phyloP scores from a whole-genome alignment of 331 rosid species.

The Prunus yedoensis region DNA sequence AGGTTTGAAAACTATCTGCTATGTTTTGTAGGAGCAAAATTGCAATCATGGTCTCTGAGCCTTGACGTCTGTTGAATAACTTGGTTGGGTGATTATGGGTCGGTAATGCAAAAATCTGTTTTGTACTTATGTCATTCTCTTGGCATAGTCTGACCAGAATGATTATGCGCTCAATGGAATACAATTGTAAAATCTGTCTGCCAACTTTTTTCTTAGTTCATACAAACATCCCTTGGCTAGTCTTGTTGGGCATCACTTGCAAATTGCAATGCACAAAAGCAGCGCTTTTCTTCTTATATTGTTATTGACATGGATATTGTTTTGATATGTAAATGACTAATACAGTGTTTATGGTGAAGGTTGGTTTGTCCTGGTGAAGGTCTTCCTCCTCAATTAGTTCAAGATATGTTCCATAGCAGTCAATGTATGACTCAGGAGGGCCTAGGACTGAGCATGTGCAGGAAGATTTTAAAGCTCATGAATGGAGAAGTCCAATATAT shows the following conservation, averaged over 20 bases:
- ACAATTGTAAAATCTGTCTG: not conserved
- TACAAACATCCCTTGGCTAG: not conserved
- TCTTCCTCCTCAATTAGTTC: conserved; percentile 82
- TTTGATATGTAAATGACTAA: not conserved
- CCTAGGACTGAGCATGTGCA: conserved; percentile 89
- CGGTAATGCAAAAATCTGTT: not conserved
- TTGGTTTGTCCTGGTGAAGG: conserved; percentile 98
- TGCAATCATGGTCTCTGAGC: not conserved
- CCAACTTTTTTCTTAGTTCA: not conserved
- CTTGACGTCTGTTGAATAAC: not conserved
- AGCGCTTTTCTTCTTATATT: not conserved
- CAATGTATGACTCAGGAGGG: conserved; percentile 89
- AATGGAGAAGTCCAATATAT: conserved; percentile 90
- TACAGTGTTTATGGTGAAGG: conserved; percentile 49
- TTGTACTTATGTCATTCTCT: not conserved
- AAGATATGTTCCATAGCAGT: conserved; percentile 89
- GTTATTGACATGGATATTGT: conserved; percentile 3
- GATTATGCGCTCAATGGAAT: not conserved
- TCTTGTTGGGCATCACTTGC: not conserved
- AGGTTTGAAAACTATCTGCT: not conserved
- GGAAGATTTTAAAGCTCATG: conserved; percentile 89
- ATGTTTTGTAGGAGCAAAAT: not conserved
- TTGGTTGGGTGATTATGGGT: not conserved
- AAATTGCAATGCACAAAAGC: not conserved
- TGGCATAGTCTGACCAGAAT: not conserved